These are phyloP conservation scores for Physaria fendleri DNA, from an alignment of 345 rosid species.

Conservation along the genomic window DNA sequence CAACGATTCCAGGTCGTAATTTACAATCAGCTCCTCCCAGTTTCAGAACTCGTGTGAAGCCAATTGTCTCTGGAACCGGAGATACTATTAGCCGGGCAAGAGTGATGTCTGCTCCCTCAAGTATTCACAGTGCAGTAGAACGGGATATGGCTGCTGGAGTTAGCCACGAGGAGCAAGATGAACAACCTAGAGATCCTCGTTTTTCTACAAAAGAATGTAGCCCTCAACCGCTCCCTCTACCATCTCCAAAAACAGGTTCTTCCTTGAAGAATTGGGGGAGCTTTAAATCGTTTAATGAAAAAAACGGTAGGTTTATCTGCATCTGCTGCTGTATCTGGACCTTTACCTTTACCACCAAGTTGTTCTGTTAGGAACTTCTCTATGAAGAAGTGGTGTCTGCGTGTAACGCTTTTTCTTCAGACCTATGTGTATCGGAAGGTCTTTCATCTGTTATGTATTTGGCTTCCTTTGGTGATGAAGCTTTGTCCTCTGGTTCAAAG, in stretches of 20 bases:
- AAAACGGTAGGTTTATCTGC: constrained; percentile 55
- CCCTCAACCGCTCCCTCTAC: constrained; percentile 92
- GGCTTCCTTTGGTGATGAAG: constrained; percentile 88
- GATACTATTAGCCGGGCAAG: no score
- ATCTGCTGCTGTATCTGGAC: no score
- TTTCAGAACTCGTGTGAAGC: constrained; percentile 83
- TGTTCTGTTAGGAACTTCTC: constrained; percentile 57
- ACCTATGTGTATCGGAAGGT: constrained; percentile 72
- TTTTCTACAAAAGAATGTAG: constrained; percentile 39
- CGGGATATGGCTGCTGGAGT: constrained; percentile 53
- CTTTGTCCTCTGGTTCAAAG: constrained; percentile 40
- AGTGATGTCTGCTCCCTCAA: constrained; percentile 83
- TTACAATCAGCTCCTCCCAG: constrained; percentile 95
- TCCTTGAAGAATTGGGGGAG: constrained; percentile 57
- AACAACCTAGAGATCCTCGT: constrained; percentile 38
- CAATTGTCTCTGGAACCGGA: constrained; percentile 28
- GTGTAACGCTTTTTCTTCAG: constrained; percentile 66
- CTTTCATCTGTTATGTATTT: constrained; percentile 72
- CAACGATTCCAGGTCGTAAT: constrained; percentile 49
- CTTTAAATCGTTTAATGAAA: constrained; percentile 49
- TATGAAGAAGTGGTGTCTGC: constrained; percentile 78
- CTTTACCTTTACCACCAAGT: constrained; percentile 79
- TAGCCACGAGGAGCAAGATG: constrained; percentile 65
- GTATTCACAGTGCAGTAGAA: constrained; percentile 71
- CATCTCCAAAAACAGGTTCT: constrained; percentile 55